These are phyloP conservation scores for Closterium sp. DNA, from an alignment of 139 green algal genomes.

Conservation along the genomic window DNA sequence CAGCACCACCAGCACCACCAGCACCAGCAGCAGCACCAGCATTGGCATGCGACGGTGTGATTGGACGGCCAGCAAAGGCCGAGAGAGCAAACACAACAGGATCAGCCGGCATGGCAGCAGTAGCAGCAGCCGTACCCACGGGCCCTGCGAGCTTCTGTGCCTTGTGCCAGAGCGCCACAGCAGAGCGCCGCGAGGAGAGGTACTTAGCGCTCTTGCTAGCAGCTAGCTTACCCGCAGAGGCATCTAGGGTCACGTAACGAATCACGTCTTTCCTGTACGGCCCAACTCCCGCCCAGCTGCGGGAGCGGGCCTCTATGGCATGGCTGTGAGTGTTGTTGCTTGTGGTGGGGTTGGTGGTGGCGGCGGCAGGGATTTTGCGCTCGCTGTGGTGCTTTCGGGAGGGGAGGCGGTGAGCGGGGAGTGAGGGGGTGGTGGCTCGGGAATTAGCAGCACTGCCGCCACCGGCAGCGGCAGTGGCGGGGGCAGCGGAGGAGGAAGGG, in stretches of 20 bases:
- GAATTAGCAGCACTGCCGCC: neutral
- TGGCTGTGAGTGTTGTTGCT: neutral
- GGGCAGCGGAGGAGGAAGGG: too few relatives aligned
- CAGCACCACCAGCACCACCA: too few relatives aligned
- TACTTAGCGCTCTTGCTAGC: neutral
- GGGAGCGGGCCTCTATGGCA: neutral
- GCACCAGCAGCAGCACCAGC: neutral
- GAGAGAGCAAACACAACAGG: neutral
- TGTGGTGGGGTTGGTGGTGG: neutral
- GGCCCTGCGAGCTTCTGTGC: neutral
- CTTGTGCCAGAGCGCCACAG: neutral
- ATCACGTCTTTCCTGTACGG: slow-evolving; percentile 8
- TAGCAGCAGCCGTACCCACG: neutral
- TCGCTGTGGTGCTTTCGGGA: neutral
- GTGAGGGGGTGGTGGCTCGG: neutral
- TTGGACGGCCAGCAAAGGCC: neutral
- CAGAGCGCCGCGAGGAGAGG: neutral
- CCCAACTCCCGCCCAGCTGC: neutral
- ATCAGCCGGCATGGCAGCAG: neutral
- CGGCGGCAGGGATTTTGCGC: neutral
- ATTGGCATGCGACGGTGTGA: neutral
- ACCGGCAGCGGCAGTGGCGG: neutral
- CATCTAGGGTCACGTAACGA: neutral
- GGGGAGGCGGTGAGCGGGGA: neutral
- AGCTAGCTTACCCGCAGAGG: neutral